Evolutionary conservation across 2,329 filamentous ascomycete species (phyloP).

Genomic region (Claviceps sp.): DNA sequence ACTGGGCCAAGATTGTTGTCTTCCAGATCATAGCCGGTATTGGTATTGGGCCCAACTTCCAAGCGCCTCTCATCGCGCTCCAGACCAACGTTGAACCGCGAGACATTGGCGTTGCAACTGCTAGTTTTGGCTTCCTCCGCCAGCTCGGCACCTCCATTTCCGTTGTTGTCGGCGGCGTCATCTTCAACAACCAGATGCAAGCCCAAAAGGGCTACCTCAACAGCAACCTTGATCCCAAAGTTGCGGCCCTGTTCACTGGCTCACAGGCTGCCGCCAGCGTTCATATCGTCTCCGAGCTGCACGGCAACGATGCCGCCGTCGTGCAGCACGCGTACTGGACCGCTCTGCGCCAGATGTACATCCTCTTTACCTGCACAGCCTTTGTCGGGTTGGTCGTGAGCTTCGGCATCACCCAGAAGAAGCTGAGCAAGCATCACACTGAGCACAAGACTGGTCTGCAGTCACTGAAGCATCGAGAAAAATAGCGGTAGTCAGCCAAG

Average conservation of each 20-base stretch:
- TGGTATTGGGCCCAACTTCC: slow-evolving; percentile 56
- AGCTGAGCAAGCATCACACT: slow-evolving; percentile 40
- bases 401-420: slow-evolving; percentile 33
- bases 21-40: slow-evolving; percentile 51
- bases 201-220: slow-evolving; percentile 35
- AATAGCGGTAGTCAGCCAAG: slow-evolving; percentile 7
- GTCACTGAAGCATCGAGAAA: slow-evolving; percentile 21
- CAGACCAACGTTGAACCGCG: slow-evolving; percentile 47
- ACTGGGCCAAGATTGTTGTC: slow-evolving; percentile 43
- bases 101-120: slow-evolving; percentile 56
- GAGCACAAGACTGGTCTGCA: slow-evolving; percentile 46
- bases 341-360: slow-evolving; percentile 42
- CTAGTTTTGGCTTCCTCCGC: slow-evolving; percentile 53
- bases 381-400: slow-evolving; percentile 33
- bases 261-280: slow-evolving; percentile 47
- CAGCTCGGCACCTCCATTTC: slow-evolving; percentile 55
- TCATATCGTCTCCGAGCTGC: slow-evolving; percentile 38
- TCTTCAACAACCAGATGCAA: slow-evolving; percentile 66
- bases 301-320: slow-evolving; percentile 26
- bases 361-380: slow-evolving; percentile 38
- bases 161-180: slow-evolving; percentile 61
- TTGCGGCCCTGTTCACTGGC: slow-evolving; percentile 42
- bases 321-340: slow-evolving; percentile 35
- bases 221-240: slow-evolving; percentile 33
- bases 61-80: slow-evolving; percentile 53